Base-by-base conservation (phyloP, 2,329 filamentous ascomycete genomes). In the Lecanosticta acicola region DNA sequence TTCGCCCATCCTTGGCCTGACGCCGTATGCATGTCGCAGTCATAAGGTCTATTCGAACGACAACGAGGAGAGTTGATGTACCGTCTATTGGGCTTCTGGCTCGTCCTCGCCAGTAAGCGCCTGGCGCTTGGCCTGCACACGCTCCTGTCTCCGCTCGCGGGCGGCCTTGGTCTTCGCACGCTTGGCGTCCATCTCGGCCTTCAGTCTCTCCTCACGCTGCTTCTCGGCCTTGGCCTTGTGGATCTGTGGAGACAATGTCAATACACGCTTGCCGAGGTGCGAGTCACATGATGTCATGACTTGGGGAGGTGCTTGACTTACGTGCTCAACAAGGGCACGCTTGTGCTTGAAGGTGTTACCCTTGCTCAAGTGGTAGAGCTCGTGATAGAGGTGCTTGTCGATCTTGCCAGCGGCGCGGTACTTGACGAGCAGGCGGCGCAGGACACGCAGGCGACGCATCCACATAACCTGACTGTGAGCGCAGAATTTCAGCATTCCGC, bases 311-410 rank as follows among this genome's bases (percentile, higher is more conserved):
- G 48, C 47, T 46, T 45, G 67, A 88, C 93, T 71, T 94, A 98
- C 93, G 81, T 98, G 93, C 84, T 98, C 93, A 73, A 98, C 89
- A 68, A 98, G 85, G 70, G 90, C 93, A 78, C 93, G 86, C 90
- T 97, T 98, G 88, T 98, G 93, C 90, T 98, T 98, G 87, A 98
- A 98, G 74, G 93, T 91, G 85, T 98, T 98, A 94, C 93, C 94
- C 90, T 98, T 98, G 85, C 87, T 93, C 73, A 94, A 80, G 77
- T 96, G 93, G 84, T 98, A 98, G 64, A 98, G 88, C 80, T 97
- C 90, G 84, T 98, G 93, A 84, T 98, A 98, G 56, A 98, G 89
- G 83, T 98, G 93, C 85, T 98, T 98, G 81, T 98, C 93, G 74
- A 98, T 98, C 87, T 98, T 98, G 76, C 94, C 94, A 69, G 86